Percentiles rank a stretch among this genome's conserved stretches.
Conservation (phyloP, 192 early-diverging fungal genomes). For the Neocallimastix lanati region DNA sequence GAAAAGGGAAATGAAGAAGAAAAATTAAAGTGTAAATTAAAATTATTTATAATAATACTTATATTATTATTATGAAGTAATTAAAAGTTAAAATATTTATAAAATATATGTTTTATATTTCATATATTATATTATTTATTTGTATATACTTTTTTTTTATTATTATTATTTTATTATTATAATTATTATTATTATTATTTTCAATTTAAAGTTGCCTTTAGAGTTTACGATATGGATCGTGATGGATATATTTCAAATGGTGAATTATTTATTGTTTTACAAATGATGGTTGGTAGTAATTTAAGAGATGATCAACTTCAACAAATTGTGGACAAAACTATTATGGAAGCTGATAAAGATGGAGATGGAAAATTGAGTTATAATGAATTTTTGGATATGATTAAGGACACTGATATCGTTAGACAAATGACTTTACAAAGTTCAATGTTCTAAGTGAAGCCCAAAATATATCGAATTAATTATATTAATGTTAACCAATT, state of each 20-base stretch:
- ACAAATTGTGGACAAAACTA: constrained; percentile 99
- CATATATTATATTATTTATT: no score
- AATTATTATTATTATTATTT: neutral
- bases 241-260: constrained; percentile 98
- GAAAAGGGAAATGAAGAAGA: constrained; percentile 85
- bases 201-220: constrained; percentile 63
- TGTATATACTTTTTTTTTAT: no score
- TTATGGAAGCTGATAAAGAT: constrained; percentile 92
- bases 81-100: no score
- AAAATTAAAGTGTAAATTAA: constrained; percentile 71
- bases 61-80: no score
- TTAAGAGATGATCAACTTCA: constrained; percentile 90
- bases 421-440: constrained; percentile 71
- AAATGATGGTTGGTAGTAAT: constrained; percentile 99
- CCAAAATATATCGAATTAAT: no score
- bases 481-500: no score
- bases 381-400: constrained; percentile 84
- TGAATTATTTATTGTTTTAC: constrained; percentile 91
- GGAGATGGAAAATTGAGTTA: constrained; percentile 91
- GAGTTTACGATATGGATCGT: constrained; percentile 97
- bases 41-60: no score
- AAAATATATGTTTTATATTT: no score
- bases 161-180: no score
- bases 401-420: constrained; percentile 90
- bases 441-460: neutral